Evolutionary conservation across 352 stramenopile genomes (phyloP).

Genomic region (Pythium utonaiense): DNA sequence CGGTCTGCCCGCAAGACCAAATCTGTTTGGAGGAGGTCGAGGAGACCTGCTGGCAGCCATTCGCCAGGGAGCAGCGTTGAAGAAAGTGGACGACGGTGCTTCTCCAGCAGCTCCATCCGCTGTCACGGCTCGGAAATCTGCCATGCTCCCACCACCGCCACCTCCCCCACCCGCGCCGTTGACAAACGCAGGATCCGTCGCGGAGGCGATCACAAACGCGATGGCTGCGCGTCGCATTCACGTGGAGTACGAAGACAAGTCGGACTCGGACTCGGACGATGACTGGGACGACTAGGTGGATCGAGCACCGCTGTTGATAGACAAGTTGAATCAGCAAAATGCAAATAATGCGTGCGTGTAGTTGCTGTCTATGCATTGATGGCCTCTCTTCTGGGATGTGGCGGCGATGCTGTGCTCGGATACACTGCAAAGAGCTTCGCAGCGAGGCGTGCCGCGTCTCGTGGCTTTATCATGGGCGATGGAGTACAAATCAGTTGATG

Average conservation of each 20-base stretch:
- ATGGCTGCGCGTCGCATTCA: slow-evolving; percentile 78
- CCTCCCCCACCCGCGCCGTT: slow-evolving; percentile 25
- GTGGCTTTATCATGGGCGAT: too few relatives aligned
- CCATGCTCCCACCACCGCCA: slow-evolving; percentile 7
- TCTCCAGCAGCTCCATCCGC: not conserved
- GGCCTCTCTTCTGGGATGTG: too few relatives aligned
- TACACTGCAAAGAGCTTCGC: too few relatives aligned
- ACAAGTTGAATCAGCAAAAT: too few relatives aligned
- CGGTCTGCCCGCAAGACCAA: slow-evolving; percentile 55
- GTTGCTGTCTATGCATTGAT: too few relatives aligned
- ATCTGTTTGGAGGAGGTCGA: slow-evolving; percentile 61
- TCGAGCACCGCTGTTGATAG: too few relatives aligned
- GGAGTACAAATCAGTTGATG: not conserved
- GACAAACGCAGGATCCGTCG: slow-evolving; percentile 56
- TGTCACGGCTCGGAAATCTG: slow-evolving; percentile 10
- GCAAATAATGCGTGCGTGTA: too few relatives aligned
- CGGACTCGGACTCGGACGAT: slow-evolving; percentile 69
- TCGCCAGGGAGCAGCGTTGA: slow-evolving; percentile 56
- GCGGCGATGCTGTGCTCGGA: too few relatives aligned
- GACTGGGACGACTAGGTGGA: slow-evolving; percentile 62
- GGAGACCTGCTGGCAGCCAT: slow-evolving; percentile 78
- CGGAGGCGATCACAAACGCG: slow-evolving; percentile 77
- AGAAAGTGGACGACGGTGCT: slow-evolving; percentile 27
- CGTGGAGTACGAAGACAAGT: slow-evolving; percentile 76
- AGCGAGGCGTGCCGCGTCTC: too few relatives aligned